Evolutionary conservation across 208 protist genomes (phyloP).

Genomic region (Naegleria gruberi): DNA sequence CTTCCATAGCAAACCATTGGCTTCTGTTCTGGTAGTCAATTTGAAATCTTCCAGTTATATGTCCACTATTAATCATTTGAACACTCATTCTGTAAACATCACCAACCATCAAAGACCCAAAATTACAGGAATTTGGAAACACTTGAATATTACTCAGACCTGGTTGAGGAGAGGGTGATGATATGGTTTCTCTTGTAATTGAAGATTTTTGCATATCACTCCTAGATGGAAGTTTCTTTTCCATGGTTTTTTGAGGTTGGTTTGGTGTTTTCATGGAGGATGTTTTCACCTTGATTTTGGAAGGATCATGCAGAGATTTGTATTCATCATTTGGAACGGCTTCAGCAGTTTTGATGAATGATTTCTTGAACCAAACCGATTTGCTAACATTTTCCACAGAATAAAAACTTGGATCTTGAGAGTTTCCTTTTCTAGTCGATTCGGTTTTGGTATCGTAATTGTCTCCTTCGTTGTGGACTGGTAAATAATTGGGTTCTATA

Average conservation of each 20-base stretch:
- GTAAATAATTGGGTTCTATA: background rate
- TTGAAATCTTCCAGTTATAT: background rate
- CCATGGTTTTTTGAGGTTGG: no score
- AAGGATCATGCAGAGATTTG: background rate
- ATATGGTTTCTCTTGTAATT: background rate
- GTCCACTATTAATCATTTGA: background rate
- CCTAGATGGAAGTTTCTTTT: background rate
- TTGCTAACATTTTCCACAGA: background rate
- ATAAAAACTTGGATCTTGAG: background rate
- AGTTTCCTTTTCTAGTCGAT: background rate
- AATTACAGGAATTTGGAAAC: background rate
- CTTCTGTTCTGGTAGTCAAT: background rate
- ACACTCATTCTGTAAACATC: background rate
- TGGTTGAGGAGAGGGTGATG: background rate
- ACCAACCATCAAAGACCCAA: background rate
- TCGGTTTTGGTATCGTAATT: background rate
- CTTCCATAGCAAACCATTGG: background rate
- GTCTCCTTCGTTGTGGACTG: background rate
- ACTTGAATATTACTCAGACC: background rate
- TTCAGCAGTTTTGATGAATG: background rate
- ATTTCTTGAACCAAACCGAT: background rate
- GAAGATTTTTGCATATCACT: background rate
- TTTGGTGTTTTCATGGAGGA: background rate
- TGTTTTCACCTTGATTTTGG: background rate
- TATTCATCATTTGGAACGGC: background rate